Evolutionary conservation across 208 protist genomes (phyloP), one percentile per base, ranked within the genome.

Genomic region (Spongospora subterranea): DNA sequence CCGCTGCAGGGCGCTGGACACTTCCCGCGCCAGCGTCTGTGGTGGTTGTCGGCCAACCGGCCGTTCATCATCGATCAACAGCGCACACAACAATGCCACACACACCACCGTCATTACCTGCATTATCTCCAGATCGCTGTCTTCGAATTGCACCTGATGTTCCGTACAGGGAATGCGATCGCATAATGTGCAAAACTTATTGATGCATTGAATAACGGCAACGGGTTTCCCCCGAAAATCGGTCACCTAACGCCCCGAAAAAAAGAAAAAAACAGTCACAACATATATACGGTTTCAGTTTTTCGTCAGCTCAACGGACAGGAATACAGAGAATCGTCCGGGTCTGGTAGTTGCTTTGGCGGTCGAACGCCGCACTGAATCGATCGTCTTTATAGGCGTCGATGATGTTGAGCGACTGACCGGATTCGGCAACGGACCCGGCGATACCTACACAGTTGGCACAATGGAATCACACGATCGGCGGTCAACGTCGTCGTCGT

Each of bases 111-210:
- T 65, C 54, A 17, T 32, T 17, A 82, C 71, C 71, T 82, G 71
- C 71, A 82, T 82, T 82, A 82, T 82, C 6, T 82, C 71, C 17
- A 82, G 71, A 82, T 82, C 71, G 71, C 17, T 39, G n/a, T 82
- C 71, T 43, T 82, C 71, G n/a, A 82, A 82, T 43, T 82, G 71
- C 6, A 82, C 71, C 71, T 82, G 71, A 43, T 82, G 71, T 39
- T 82, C 71, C 6, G 35, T 13, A n/a, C 71, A 82, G n/a, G 71
- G 71, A 82, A 82, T n/a, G 17, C 40, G n/a, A 43, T 82, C 71
- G 71, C 71, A 82, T 35, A 82, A 43, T 6, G 40, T 35, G n/a
- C 71, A 82, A 43, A 40, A 35, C 40, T 82, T 82, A 43, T 82
- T 82, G 6, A 82, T 82, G n/a, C 71, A 82, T 43, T 82, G 71